Percentiles rank a stretch among this genome's conserved stretches.
Evolutionary conservation across 2,329 filamentous ascomycete species (phyloP).

Genomic region (Colletotrichum plurivorum): DNA sequence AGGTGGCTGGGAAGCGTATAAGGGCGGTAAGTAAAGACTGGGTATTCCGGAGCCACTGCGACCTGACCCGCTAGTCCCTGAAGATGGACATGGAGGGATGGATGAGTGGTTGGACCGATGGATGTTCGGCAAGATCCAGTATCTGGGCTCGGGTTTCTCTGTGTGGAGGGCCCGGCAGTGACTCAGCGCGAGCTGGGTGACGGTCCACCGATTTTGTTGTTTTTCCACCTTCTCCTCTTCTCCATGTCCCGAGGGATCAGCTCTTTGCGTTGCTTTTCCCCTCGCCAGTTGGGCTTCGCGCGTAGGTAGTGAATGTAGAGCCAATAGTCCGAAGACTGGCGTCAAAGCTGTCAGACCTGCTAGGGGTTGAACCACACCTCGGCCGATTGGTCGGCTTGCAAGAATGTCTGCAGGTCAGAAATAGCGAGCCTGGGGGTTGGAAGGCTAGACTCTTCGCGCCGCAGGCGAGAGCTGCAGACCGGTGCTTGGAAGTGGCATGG

Average conservation of each 20-base stretch:
- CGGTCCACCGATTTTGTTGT: no score
- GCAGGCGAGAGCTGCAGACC: constrained; percentile 19
- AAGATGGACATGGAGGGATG: constrained; percentile 21
- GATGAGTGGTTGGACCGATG: constrained; percentile 30
- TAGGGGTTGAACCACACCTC: not conserved
- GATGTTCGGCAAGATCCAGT: constrained; percentile 39
- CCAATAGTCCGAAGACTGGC: not conserved
- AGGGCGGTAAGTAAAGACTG: constrained; percentile 7
- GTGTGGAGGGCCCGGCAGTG: constrained; percentile 23
- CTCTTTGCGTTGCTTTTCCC: not conserved
- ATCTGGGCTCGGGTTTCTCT: constrained; percentile 26
- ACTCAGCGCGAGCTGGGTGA: constrained; percentile 10
- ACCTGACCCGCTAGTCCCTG: constrained; percentile 31
- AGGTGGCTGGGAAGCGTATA: not conserved
- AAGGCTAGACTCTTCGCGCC: constrained; percentile 23
- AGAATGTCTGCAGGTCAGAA: constrained; percentile 8
- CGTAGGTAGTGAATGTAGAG: not conserved
- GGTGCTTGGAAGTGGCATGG: constrained; percentile 29
- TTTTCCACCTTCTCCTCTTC: no score
- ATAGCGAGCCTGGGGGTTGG: not conserved
- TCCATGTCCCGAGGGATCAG: not conserved
- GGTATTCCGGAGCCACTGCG: constrained; percentile 18
- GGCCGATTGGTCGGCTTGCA: constrained; percentile 11
- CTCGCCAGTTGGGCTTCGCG: constrained; percentile 1
- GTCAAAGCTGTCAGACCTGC: constrained; percentile 14